phyloP scores from a whole-genome alignment of 2,329 filamentous ascomycete species.

The Tolypocladium ophioglossoides region DNA sequence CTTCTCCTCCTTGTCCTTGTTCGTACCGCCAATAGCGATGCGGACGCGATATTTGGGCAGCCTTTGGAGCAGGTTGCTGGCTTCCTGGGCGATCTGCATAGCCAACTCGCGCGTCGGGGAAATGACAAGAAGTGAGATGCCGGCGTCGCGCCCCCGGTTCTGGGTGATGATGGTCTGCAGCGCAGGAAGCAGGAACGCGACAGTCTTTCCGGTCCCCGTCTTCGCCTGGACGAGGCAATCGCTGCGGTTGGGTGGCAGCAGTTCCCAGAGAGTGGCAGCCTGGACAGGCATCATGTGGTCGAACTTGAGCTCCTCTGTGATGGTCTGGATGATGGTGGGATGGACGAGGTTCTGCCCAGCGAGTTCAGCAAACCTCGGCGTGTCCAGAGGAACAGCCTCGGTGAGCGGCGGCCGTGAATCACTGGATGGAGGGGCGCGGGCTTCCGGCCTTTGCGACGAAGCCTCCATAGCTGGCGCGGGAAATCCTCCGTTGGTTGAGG shows the following conservation, averaged over 20 bases:
- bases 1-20: slow-evolving; percentile 61
- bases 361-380: slow-evolving; percentile 35
- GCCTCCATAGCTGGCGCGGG: background rate
- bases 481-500: background rate
- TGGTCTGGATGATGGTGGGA: slow-evolving; percentile 34
- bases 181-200: slow-evolving; percentile 77
- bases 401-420: slow-evolving; percentile 5
- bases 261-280: slow-evolving; percentile 36
- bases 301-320: slow-evolving; percentile 37
- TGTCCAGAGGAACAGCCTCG: slow-evolving; percentile 27
- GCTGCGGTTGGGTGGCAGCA: slow-evolving; percentile 31
- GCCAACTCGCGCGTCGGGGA: slow-evolving; percentile 63
- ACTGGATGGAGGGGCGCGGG: too few species aligned
- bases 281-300: slow-evolving; percentile 45
- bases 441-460: background rate
- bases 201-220: slow-evolving; percentile 79
- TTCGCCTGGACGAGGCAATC: slow-evolving; percentile 69
- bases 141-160: slow-evolving; percentile 19
- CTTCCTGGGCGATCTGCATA: slow-evolving; percentile 61
- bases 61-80: slow-evolving; percentile 57
- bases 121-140: slow-evolving; percentile 52
- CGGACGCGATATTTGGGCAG: slow-evolving; percentile 67
- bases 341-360: slow-evolving; percentile 29
- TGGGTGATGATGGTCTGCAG: slow-evolving; percentile 60
- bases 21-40: slow-evolving; percentile 69